A percentile compares a stretch with the other conserved stretches of the same genome.
phyloP scores from a whole-genome alignment of 2,329 filamentous ascomycete species.

The Fusarium equiseti region DNA sequence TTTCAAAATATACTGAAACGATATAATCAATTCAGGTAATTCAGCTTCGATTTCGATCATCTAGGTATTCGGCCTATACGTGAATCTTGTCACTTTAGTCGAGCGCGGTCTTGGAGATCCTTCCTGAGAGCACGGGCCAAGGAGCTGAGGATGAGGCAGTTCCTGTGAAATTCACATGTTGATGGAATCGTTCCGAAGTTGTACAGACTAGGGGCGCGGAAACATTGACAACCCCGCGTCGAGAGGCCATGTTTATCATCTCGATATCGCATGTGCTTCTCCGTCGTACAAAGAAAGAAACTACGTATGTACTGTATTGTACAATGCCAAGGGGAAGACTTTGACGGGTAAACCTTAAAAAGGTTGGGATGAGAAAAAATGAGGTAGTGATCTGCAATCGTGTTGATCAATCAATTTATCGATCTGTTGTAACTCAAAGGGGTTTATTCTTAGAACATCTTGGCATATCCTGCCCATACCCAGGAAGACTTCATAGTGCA shows the following conservation, averaged over 20 bases:
- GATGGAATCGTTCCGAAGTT: neutral
- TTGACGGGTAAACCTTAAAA: conserved; percentile 6
- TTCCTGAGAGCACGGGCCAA: neutral
- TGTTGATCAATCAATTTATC: conserved; percentile 11
- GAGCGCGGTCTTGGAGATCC: neutral
- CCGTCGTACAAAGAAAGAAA: neutral
- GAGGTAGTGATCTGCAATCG: conserved; percentile 14
- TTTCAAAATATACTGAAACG: neutral
- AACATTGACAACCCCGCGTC: neutral
- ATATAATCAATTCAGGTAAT: neutral
- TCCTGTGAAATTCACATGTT: neutral
- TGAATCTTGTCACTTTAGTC: neutral
- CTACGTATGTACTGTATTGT: neutral
- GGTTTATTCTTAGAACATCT: neutral
- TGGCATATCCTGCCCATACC: neutral
- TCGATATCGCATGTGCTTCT: neutral
- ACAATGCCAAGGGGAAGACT: neutral
- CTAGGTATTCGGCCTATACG: neutral
- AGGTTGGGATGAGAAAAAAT: neutral
- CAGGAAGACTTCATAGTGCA: neutral
- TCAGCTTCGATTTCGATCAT: neutral
- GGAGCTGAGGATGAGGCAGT: neutral
- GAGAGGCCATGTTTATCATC: neutral
- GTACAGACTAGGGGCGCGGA: neutral
- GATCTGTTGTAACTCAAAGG: conserved; percentile 14